Conservation (phyloP, 257 asterid genomes). For the Ajuga chamaepitys region DNA sequence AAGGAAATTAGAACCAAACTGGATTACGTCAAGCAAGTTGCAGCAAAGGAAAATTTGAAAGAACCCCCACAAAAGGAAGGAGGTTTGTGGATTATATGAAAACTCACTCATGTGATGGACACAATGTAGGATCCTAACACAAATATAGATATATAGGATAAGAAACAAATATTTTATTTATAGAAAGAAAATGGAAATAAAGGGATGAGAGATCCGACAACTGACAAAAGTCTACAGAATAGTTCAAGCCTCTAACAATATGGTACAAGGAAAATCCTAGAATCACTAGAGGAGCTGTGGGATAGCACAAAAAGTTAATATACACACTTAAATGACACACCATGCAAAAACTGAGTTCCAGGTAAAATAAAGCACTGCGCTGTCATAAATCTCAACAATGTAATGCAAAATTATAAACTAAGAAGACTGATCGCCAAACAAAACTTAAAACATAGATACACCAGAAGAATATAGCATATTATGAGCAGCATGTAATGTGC, state of each 20-base stretch:
- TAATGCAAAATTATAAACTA: not conserved
- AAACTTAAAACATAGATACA: too few relatives aligned
- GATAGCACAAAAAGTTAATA: too few relatives aligned
- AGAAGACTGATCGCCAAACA: not conserved
- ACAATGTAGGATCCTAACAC: not conserved
- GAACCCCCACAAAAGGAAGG: not conserved
- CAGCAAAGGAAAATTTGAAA: not conserved
- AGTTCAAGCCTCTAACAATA: too few relatives aligned
- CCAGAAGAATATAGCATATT: too few relatives aligned
- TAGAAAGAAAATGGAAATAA: too few relatives aligned
- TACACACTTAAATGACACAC: not conserved
- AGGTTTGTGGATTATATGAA: not conserved
- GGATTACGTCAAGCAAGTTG: slow-evolving; percentile 1
- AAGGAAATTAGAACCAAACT: not conserved
- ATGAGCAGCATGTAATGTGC: too few relatives aligned
- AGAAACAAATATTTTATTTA: too few relatives aligned
- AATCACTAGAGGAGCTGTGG: too few relatives aligned
- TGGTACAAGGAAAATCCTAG: too few relatives aligned
- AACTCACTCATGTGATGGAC: not conserved
- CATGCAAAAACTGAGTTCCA: not conserved
- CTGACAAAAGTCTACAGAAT: too few relatives aligned
- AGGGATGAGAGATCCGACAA: too few relatives aligned
- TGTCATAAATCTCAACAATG: not conserved
- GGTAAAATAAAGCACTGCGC: not conserved
- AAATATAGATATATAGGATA: not conserved